Conservation (phyloP, 176 grass and related monocot genomes). For the Hyparrhenia diplandra region DNA sequence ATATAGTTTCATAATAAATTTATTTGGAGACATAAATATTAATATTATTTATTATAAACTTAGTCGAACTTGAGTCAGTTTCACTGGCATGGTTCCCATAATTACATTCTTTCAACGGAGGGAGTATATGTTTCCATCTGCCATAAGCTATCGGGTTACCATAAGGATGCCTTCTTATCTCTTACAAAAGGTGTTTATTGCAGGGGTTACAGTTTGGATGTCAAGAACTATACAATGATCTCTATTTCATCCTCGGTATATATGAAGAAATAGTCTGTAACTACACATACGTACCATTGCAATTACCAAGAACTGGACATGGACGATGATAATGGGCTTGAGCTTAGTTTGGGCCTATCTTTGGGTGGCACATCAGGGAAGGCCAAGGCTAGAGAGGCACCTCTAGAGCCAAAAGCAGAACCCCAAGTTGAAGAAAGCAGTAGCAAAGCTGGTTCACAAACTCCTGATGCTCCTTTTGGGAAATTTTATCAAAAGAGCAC, state of each 20-base stretch:
- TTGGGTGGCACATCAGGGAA: constrained; percentile 68
- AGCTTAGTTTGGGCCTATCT: constrained; percentile 89
- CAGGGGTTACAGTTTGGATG: constrained; percentile 10
- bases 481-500: constrained; percentile 46
- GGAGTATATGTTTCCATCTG: background rate
- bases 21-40: too few species aligned
- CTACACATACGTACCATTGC: background rate
- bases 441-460: constrained; percentile 43
- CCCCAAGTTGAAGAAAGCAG: constrained; percentile 74
- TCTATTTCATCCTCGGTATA: background rate
- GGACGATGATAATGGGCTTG: constrained; percentile 88
- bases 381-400: constrained; percentile 44
- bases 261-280: constrained; percentile 1
- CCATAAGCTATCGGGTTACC: background rate
- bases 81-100: too few species aligned
- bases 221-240: background rate
- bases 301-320: constrained; percentile 34
- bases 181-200: constrained; percentile 24
- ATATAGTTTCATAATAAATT: too few species aligned
- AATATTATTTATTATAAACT: too few species aligned
- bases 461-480: constrained; percentile 61
- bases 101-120: too few species aligned
- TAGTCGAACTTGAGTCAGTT: too few species aligned
- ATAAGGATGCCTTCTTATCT: background rate
- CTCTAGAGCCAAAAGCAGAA: constrained; percentile 54